A percentile compares a stretch with the other conserved stretches of the same genome.
Evolutionary conservation across 2,329 filamentous ascomycete genomes (phyloP).

Genomic region (Aspergillus tubingensis): DNA sequence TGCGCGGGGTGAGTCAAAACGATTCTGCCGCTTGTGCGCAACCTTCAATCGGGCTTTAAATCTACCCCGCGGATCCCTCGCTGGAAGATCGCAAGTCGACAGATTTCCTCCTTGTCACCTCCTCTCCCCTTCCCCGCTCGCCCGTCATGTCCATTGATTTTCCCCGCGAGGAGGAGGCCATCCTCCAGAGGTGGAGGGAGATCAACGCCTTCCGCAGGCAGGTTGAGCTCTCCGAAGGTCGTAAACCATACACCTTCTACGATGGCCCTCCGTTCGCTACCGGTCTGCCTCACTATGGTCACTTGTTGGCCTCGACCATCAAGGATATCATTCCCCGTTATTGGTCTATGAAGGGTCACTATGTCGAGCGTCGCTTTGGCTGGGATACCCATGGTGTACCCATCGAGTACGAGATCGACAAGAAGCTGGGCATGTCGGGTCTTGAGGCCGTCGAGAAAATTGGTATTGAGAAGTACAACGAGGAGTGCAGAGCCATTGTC

Average conservation of each 20-base stretch:
- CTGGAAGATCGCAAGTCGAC: slow-evolving; percentile 17
- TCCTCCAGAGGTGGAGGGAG: slow-evolving; percentile 84
- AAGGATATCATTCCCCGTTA: slow-evolving; percentile 97
- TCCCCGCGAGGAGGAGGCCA: slow-evolving; percentile 82
- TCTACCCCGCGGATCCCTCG: slow-evolving; percentile 28
- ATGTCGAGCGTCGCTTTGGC: slow-evolving; percentile 89
- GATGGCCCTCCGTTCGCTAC: slow-evolving; percentile 82
- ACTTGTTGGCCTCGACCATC: slow-evolving; percentile 87
- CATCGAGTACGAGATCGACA: slow-evolving; percentile 97
- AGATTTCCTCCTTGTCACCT: not conserved
- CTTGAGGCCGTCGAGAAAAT: slow-evolving; percentile 84
- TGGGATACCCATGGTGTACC: slow-evolving; percentile 96
- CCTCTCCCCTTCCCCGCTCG: slow-evolving; percentile 10
- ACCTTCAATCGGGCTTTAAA: slow-evolving; percentile 14
- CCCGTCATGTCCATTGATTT: slow-evolving; percentile 82
- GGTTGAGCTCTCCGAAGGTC: slow-evolving; percentile 80
- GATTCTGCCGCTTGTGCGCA: slow-evolving; percentile 13
- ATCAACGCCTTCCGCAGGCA: slow-evolving; percentile 89
- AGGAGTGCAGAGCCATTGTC: slow-evolving; percentile 86
- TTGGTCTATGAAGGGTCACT: slow-evolving; percentile 95
- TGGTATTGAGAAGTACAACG: slow-evolving; percentile 87
- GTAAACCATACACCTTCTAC: slow-evolving; percentile 90
- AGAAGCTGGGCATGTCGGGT: slow-evolving; percentile 86
- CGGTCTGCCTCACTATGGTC: slow-evolving; percentile 68
- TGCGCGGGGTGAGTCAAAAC: slow-evolving; percentile 20